Conservation (phyloP, 2,329 filamentous ascomycete species). For the Calcarisporium arbuscula region DNA sequence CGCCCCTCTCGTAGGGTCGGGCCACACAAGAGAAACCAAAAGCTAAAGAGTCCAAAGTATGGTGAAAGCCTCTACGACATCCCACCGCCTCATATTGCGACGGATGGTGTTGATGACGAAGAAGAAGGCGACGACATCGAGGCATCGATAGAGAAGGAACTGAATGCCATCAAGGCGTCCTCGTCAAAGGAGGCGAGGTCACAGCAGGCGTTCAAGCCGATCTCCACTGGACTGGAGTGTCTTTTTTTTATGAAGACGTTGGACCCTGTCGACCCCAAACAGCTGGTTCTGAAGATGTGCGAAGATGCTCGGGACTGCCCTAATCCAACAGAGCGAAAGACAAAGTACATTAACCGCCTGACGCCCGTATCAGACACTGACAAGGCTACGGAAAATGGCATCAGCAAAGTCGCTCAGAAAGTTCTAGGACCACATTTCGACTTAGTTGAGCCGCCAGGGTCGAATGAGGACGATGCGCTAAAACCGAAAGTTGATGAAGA, state of each 20-base stretch:
- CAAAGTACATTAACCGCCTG: slow-evolving; percentile 52
- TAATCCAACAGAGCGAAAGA: slow-evolving; percentile 37
- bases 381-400: slow-evolving; percentile 62
- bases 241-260: slow-evolving; percentile 56
- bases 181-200: slow-evolving; percentile 32
- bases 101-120: slow-evolving; percentile 31
- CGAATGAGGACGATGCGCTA: slow-evolving; percentile 4
- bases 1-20: no score
- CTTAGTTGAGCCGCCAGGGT: slow-evolving; percentile 10
- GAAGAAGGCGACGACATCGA: slow-evolving; percentile 61
- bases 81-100: slow-evolving; percentile 25
- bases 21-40: no score
- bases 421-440: slow-evolving; percentile 61
- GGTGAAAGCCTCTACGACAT: slow-evolving; percentile 56
- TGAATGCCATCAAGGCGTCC: slow-evolving; percentile 52
- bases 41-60: no score
- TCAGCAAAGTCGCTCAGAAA: slow-evolving; percentile 56
- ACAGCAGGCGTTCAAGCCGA: slow-evolving; percentile 43
- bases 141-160: slow-evolving; percentile 62
- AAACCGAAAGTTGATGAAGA: slow-evolving; percentile 7
- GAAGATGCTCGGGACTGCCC: slow-evolving; percentile 41
- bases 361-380: slow-evolving; percentile 47
- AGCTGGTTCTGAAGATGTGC: slow-evolving; percentile 49
- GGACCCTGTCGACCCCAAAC: slow-evolving; percentile 48
- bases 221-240: slow-evolving; percentile 54